A percentile compares a stretch with the other conserved stretches of the same genome.
These are phyloP conservation scores for Allium cepa DNA, from an alignment of 106 monocot genomes.

Conservation along the genomic window DNA sequence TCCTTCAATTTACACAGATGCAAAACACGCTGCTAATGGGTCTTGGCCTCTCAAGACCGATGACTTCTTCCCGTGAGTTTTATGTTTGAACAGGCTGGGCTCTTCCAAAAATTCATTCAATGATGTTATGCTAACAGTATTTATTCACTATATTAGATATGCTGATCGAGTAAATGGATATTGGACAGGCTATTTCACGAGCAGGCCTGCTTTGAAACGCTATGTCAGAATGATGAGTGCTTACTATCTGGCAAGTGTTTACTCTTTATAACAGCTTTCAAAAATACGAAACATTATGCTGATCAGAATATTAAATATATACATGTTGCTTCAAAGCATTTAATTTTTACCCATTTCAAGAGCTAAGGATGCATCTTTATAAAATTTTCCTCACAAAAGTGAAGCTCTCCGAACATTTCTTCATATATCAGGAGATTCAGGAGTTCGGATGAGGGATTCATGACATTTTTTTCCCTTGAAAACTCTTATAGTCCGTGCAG, in stretches of 20 bases:
- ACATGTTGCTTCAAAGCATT: no score
- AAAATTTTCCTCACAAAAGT: no score
- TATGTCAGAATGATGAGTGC: slow-evolving; percentile 86
- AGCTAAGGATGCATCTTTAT: no score
- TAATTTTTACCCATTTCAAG: no score
- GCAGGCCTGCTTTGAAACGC: slow-evolving; percentile 81
- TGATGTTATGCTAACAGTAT: no score
- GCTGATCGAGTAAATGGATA: slow-evolving; percentile 88
- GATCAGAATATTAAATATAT: no score
- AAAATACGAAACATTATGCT: neutral
- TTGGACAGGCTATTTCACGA: slow-evolving; percentile 98
- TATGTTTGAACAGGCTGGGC: neutral
- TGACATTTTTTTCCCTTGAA: no score
- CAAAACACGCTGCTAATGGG: slow-evolving; percentile 78
- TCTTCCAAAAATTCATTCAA: no score
- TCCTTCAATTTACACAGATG: slow-evolving; percentile 95
- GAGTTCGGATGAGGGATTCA: no score
- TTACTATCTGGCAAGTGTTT: slow-evolving; percentile 68
- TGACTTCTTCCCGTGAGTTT: slow-evolving; percentile 94
- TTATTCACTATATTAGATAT: slow-evolving; percentile 38
- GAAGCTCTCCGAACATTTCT: no score
- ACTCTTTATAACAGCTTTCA: neutral
- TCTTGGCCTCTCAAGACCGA: slow-evolving; percentile 85
- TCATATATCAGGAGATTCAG: no score
- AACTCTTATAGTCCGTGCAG: no score